Evolutionary conservation across 208 protist species (phyloP).

Genomic region (Leishmania turanica): DNA sequence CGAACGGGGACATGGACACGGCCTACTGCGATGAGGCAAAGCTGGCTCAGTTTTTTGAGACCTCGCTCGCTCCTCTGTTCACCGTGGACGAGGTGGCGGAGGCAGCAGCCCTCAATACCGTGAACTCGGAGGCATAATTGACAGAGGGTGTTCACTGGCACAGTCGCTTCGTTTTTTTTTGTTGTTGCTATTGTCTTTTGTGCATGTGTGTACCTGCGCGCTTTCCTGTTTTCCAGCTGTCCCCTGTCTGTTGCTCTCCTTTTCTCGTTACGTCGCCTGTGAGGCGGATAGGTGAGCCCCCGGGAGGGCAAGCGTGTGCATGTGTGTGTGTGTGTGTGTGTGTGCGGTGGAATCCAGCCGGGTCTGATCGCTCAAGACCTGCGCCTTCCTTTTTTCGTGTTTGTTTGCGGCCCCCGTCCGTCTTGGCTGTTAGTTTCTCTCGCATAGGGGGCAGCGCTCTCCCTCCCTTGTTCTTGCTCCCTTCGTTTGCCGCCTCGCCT

Average conservation of each 20-base stretch:
- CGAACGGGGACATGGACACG: conserved; percentile 38
- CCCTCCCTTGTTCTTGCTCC: background rate
- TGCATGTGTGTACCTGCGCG: background rate
- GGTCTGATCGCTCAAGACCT: background rate
- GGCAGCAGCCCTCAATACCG: background rate
- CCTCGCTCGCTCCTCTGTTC: conserved; percentile 44
- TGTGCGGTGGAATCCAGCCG: background rate
- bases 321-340: background rate
- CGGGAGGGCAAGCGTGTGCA: background rate
- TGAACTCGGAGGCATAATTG: background rate
- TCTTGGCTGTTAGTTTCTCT: background rate
- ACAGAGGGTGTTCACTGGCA: background rate
- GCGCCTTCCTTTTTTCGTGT: background rate
- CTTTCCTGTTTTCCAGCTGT: background rate
- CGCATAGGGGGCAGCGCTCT: background rate
- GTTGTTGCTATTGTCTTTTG: background rate
- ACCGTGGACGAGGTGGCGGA: conserved; percentile 17
- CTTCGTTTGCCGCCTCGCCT: background rate
- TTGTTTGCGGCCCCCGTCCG: background rate
- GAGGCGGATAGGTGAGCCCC: background rate
- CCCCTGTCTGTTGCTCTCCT: no score
- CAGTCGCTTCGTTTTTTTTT: background rate
- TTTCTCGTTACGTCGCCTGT: background rate
- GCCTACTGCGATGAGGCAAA: conserved; percentile 34
- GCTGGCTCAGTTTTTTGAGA: conserved; percentile 36